A percentile compares a stretch with the other conserved stretches of the same genome.
These are phyloP conservation scores for Colletotrichum musae DNA, from an alignment of 2,329 filamentous ascomycete genomes.

Conservation along the genomic window DNA sequence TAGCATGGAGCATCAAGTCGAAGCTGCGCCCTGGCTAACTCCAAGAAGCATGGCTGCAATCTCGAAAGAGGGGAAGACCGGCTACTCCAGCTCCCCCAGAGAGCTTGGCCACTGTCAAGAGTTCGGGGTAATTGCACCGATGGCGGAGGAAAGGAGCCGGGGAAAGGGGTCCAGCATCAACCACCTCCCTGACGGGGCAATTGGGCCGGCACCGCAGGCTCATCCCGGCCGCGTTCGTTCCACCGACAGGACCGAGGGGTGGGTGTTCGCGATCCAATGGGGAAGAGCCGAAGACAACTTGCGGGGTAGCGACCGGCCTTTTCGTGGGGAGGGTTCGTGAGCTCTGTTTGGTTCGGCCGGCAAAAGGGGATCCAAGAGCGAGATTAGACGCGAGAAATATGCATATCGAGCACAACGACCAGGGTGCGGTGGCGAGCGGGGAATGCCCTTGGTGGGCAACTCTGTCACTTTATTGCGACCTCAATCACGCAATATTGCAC, in stretches of 20 bases:
- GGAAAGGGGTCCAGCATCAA: conserved; percentile 8
- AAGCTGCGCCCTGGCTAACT: not conserved
- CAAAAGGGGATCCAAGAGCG: conserved; percentile 25
- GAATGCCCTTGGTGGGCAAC: not conserved
- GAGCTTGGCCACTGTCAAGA: conserved; percentile 6
- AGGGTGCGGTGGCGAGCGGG: conserved; percentile 12
- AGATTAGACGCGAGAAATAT: conserved; percentile 26
- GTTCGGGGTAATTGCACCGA: conserved; percentile 36
- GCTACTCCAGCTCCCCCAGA: not conserved
- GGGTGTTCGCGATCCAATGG: conserved; percentile 30
- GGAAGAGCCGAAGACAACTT: conserved; percentile 18
- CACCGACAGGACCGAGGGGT: conserved; percentile 26
- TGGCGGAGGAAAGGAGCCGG: conserved; percentile 25
- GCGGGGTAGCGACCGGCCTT: conserved; percentile 22
- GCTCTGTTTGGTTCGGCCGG: not conserved
- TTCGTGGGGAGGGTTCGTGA: not conserved
- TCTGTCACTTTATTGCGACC: conserved; percentile 10
- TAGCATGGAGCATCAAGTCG: not conserved
- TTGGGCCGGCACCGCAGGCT: conserved; percentile 34
- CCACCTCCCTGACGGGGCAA: conserved; percentile 36
- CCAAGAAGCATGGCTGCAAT: not conserved
- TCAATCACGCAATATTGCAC: conserved; percentile 30
- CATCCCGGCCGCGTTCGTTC: conserved; percentile 19
- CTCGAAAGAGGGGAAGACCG: not conserved
- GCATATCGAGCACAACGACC: conserved; percentile 11